Conservation (phyloP, 306 rosid species). For the Trifolium fragiferum region DNA sequence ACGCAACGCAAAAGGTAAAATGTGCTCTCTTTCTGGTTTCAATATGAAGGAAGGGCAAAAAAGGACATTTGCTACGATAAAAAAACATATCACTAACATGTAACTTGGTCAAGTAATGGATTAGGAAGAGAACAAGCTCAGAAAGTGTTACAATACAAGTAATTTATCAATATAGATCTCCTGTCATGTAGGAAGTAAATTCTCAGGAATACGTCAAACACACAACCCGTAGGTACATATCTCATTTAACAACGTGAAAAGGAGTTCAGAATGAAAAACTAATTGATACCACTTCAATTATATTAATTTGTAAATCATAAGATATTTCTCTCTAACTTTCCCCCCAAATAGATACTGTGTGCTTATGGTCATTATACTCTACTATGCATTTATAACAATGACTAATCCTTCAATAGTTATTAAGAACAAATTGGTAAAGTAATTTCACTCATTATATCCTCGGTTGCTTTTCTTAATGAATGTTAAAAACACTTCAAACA, state of each 20-base stretch:
- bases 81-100: not conserved
- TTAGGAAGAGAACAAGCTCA: not conserved
- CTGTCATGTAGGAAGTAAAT: not conserved
- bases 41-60: not conserved
- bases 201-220: conserved; percentile 5
- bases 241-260: not conserved
- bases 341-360: not conserved
- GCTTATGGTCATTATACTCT: not conserved
- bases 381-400: not conserved
- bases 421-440: not conserved
- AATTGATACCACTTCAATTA: not conserved
- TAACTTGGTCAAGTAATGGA: not conserved
- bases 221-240: not conserved
- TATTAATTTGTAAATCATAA: conserved; percentile 12
- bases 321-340: not conserved
- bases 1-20: conserved; percentile 17
- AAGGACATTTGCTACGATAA: not conserved
- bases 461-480: not conserved
- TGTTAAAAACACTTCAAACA: not conserved
- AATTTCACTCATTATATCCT: not conserved
- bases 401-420: not conserved
- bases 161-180: conserved; percentile 5
- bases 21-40: not conserved
- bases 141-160: not conserved
- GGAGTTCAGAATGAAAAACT: not conserved